These are phyloP conservation scores for Penicillium sp. DNA, from an alignment of 2,329 filamentous ascomycete genomes.

Conservation along the genomic window DNA sequence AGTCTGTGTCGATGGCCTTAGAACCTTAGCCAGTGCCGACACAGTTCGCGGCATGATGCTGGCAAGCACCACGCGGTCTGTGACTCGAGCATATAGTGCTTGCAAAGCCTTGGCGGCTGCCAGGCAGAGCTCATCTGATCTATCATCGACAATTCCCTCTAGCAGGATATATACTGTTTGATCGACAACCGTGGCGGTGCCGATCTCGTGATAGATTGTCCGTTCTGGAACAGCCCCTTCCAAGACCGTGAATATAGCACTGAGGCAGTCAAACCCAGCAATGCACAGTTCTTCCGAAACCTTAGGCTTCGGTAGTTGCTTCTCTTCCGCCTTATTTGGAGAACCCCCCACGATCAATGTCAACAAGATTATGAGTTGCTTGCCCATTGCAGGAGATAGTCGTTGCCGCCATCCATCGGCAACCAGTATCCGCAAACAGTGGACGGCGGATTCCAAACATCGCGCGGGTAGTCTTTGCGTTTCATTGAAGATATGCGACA, in stretches of 20 bases:
- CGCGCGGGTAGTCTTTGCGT: conserved; percentile 69
- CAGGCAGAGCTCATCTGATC: conserved; percentile 66
- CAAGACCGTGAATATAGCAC: conserved; percentile 62
- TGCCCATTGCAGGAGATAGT: conserved; percentile 69
- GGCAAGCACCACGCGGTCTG: conserved; percentile 71
- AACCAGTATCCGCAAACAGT: conserved; percentile 72
- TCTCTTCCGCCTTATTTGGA: conserved; percentile 51
- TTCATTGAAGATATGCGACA: conserved; percentile 79
- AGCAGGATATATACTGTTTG: conserved; percentile 79
- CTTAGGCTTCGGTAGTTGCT: conserved; percentile 27
- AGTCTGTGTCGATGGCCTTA: conserved; percentile 66
- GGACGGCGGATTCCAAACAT: conserved; percentile 69
- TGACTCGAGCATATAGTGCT: conserved; percentile 62
- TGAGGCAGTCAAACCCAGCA: conserved; percentile 68
- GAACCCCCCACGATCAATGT: conserved; percentile 76
- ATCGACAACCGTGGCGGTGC: conserved; percentile 73
- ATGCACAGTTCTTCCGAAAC: conserved; percentile 69
- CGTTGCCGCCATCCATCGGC: conserved; percentile 73
- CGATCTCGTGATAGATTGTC: conserved; percentile 48
- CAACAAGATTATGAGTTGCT: conserved; percentile 81
- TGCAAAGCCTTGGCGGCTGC: conserved; percentile 66
- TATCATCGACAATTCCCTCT: conserved; percentile 65
- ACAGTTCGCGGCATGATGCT: conserved; percentile 86
- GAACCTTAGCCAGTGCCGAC: conserved; percentile 72
- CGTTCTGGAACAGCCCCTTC: conserved; percentile 47